Evolutionary conservation across 2,329 filamentous ascomycete genomes (phyloP).

Genomic region (Zymoseptoria pseudotritici): DNA sequence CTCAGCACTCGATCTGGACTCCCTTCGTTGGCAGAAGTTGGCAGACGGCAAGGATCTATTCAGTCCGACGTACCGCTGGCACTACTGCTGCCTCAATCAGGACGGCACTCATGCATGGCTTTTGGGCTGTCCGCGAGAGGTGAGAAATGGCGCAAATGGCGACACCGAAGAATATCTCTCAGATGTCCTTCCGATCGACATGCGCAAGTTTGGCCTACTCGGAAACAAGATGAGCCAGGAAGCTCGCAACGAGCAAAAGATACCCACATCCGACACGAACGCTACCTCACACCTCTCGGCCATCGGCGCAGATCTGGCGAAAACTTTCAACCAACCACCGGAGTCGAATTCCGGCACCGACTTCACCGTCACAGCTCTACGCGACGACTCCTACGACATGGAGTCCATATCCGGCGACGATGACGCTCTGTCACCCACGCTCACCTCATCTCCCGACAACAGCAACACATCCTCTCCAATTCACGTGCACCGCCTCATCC

Average conservation of each 20-base stretch:
- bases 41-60: conserved; percentile 94
- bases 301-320: conserved; percentile 80
- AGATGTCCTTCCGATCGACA: conserved; percentile 87
- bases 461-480: conserved; percentile 67
- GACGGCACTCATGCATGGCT: conserved; percentile 96
- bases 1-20: conserved; percentile 78
- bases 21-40: conserved; percentile 86
- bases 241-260: conserved; percentile 32
- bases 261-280: conserved; percentile 48
- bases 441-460: conserved; percentile 8
- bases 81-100: conserved; percentile 94
- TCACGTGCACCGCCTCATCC: conserved; percentile 88
- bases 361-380: conserved; percentile 81
- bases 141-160: conserved; percentile 58
- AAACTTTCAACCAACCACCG: conserved; percentile 77
- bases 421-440: conserved; percentile 11
- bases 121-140: conserved; percentile 79
- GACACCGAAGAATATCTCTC: conserved; percentile 81
- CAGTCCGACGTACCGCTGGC: conserved; percentile 86
- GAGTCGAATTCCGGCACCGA: conserved; percentile 82
- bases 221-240: conserved; percentile 57
- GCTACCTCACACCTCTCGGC: conserved; percentile 46
- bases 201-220: conserved; percentile 82
- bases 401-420: conserved; percentile 57
- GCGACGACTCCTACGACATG: conserved; percentile 53